Evolutionary conservation across 208 protist species (phyloP).

Genomic region (Trichomonas vaginalis): DNA sequence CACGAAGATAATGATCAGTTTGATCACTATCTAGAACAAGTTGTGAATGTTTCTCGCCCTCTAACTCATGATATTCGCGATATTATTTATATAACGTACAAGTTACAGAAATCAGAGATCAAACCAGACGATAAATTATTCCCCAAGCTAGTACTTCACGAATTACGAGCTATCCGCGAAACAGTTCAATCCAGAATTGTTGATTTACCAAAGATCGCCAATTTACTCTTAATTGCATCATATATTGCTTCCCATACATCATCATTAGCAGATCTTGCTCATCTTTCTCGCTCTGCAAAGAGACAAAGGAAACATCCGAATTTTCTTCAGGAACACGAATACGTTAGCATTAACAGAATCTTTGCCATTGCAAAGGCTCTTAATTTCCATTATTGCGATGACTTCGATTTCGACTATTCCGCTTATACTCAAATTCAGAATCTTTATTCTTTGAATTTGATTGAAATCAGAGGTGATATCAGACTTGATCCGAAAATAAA

Average conservation of each 20-base stretch:
- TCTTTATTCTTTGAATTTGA: not conserved
- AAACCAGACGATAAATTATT: not conserved
- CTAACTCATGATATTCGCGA: not conserved
- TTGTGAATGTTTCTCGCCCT: not conserved
- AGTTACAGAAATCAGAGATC: not conserved
- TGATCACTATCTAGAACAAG: not conserved
- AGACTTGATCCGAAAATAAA: not conserved
- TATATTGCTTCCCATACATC: not conserved
- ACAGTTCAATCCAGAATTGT: not conserved
- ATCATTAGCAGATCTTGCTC: not conserved
- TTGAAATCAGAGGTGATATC: not conserved
- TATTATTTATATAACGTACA: not conserved
- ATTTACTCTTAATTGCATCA: not conserved
- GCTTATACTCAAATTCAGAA: not conserved
- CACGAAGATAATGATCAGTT: not conserved
- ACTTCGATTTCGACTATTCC: not conserved
- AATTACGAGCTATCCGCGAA: not conserved
- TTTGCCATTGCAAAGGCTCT: not conserved
- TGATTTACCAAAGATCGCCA: not conserved
- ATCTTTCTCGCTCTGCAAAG: not conserved
- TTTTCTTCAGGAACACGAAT: not conserved
- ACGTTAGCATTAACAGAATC: not conserved
- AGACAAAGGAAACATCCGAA: not conserved
- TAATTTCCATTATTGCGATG: not conserved
- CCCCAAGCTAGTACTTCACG: not conserved